A percentile compares a stretch with the other conserved stretches of the same genome.
Conservation (phyloP, 2,329 filamentous ascomycete genomes). For the Epichloe elymi region DNA sequence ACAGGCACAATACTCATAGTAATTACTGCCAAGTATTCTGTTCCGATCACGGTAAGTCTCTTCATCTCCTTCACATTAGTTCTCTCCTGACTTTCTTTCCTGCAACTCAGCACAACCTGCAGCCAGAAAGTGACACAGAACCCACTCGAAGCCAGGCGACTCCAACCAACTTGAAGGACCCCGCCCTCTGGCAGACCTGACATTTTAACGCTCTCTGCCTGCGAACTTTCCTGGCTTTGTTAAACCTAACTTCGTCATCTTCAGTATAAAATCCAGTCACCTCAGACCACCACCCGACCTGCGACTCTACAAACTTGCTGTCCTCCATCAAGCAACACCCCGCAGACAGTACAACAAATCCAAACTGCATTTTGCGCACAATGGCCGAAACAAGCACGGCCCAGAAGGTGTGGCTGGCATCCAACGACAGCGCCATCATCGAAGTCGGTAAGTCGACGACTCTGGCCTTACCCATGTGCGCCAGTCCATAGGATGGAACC, state of each 20-base stretch:
- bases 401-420: conserved; percentile 34
- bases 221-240: neutral
- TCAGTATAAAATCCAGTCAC: neutral
- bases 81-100: neutral
- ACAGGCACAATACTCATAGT: too few species aligned
- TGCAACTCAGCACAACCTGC: neutral
- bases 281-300: neutral
- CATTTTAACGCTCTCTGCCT: neutral
- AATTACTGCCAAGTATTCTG: too few species aligned
- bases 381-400: conserved; percentile 23
- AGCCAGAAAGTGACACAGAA: neutral
- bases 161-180: neutral
- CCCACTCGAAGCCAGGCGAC: neutral
- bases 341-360: neutral
- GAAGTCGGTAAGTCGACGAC: conserved; percentile 29
- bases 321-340: neutral
- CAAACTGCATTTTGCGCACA: conserved; percentile 7
- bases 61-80: neutral
- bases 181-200: neutral
- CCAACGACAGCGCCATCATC: conserved; percentile 36
- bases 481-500: neutral
- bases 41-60: neutral
- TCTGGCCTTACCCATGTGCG: neutral
- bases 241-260: neutral
- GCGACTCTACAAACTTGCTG: neutral